A percentile compares a stretch with the other conserved stretches of the same genome.
Evolutionary conservation across 345 rosid genomes (phyloP).

Genomic region (Populus nigra): DNA sequence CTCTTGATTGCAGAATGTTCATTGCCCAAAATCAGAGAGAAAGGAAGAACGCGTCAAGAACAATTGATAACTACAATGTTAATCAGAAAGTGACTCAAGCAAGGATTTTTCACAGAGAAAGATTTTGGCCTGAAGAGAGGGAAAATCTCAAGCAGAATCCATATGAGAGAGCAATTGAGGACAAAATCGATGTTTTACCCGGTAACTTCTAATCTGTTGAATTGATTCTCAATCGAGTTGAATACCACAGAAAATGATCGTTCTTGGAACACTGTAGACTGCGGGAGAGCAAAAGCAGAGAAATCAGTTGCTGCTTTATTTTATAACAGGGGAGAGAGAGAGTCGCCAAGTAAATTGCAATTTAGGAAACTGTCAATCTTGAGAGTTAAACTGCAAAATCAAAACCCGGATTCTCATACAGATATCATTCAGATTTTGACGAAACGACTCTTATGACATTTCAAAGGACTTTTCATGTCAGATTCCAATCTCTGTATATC

Average conservation of each 20-base stretch:
- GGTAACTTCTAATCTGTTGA: not conserved
- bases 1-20: not conserved
- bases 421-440: conserved; percentile 10
- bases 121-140: not conserved
- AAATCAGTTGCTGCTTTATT: not conserved
- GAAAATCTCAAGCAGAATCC: not conserved
- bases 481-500: conserved; percentile 22
- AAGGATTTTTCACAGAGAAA: not conserved
- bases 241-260: not conserved
- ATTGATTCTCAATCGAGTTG: conserved; percentile 4
- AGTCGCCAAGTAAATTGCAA: not conserved
- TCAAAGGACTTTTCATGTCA: conserved; percentile 11
- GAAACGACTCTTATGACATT: conserved; percentile 19
- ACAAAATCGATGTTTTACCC: conserved; percentile 7
- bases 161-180: not conserved
- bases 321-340: not conserved
- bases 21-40: not conserved
- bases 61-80: not conserved
- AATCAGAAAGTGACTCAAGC: not conserved
- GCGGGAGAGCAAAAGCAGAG: not conserved
- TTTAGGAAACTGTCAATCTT: not conserved
- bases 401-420: conserved; percentile 11
- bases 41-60: not conserved
- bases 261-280: conserved; percentile 6
- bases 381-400: conserved; percentile 2